Conservation (phyloP, 805 yeast genomes). For the Cephaloascus fragrans region DNA sequence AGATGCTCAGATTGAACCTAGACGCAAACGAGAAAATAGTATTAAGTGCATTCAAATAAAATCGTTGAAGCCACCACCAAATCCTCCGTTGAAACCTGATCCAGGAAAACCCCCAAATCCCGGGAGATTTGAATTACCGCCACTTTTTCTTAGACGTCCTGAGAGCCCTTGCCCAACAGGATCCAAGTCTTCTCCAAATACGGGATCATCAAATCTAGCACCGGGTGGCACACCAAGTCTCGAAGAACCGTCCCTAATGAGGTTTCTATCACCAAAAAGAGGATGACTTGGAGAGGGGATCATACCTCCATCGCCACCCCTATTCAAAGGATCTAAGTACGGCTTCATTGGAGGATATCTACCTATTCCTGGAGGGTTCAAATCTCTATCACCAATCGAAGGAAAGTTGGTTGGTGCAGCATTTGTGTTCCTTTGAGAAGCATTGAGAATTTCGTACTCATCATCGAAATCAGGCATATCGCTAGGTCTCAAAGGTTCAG, state of each 20-base stretch:
- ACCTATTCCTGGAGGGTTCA: constrained; percentile 33
- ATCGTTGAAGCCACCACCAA: constrained; percentile 3
- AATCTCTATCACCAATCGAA: constrained; percentile 39
- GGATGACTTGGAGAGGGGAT: constrained; percentile 43
- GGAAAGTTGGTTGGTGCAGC: constrained; percentile 8
- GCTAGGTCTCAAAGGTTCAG: constrained; percentile 9
- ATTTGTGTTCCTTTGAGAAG: constrained; percentile 3
- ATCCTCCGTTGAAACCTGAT: constrained; percentile 2
- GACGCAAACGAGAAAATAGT: no score
- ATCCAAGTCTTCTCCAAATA: constrained; percentile 32
- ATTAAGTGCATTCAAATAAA: no score
- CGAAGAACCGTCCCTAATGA: no score
- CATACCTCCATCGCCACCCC: constrained; percentile 38
- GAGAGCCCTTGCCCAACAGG: constrained; percentile 37
- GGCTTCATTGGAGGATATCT: constrained; percentile 33
- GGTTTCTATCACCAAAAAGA: constrained; percentile 27
- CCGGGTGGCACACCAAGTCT: constrained; percentile 32
- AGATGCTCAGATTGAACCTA: no score
- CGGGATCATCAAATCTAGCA: constrained; percentile 44
- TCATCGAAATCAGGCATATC: constrained; percentile 47
- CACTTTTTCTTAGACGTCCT: constrained; percentile 21
- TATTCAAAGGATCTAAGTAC: constrained; percentile 27
- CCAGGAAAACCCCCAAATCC: constrained; percentile 3
- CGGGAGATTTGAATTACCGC: constrained; percentile 3
- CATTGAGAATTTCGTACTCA: constrained; percentile 37